These are phyloP conservation scores for Multifurca ochricompacta DNA, from an alignment of 768 basidiomycete species.

Conservation along the genomic window DNA sequence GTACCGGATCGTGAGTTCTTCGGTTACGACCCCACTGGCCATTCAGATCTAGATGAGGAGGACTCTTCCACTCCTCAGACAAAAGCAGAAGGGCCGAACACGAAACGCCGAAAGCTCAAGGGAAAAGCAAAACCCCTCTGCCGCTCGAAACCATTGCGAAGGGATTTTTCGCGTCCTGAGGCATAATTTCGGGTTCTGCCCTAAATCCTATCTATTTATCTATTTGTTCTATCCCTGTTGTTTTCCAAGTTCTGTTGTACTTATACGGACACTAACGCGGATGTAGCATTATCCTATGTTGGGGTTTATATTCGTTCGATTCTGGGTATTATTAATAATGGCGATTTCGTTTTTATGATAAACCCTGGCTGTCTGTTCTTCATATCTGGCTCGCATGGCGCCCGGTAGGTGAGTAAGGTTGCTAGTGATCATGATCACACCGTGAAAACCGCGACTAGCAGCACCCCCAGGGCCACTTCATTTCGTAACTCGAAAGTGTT, in stretches of 20 bases:
- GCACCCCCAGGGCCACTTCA: not conserved
- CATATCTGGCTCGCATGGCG: too few relatives aligned
- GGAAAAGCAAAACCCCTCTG: not conserved
- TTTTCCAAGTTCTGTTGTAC: not conserved
- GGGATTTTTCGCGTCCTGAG: conserved; percentile 7
- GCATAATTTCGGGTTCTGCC: not conserved
- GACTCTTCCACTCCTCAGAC: not conserved
- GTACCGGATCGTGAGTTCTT: conserved; percentile 23
- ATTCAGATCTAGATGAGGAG: conserved; percentile 5
- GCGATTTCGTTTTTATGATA: not conserved
- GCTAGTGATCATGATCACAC: not conserved
- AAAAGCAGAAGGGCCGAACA: not conserved
- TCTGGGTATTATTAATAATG: not conserved
- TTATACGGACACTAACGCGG: not conserved
- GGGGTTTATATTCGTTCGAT: not conserved
- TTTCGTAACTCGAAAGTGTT: not conserved
- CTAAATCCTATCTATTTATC: not conserved
- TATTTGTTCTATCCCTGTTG: not conserved
- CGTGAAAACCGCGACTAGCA: not conserved
- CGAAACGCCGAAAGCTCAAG: conserved; percentile 3
- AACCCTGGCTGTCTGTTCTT: too few relatives aligned
- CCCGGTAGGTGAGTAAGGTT: not conserved
- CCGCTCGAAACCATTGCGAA: conserved; percentile 3
- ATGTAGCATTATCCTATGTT: not conserved
- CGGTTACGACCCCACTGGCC: conserved; percentile 4